Evolutionary conservation across 2,329 filamentous ascomycete genomes (phyloP).

Genomic region (Phaeoacremonium minimum): DNA sequence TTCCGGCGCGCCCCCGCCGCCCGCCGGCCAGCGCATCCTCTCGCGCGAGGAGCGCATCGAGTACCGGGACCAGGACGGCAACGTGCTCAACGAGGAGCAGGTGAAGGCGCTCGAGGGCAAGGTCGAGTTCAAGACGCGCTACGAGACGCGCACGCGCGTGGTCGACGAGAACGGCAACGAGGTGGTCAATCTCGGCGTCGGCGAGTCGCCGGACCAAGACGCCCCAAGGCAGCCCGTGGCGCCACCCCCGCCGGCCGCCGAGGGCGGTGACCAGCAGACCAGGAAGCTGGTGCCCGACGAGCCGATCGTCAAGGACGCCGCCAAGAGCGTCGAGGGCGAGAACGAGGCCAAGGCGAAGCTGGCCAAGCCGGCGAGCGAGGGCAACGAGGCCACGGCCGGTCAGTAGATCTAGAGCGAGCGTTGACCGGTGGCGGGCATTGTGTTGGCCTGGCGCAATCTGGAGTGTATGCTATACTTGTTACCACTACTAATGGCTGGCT

Average conservation of each 20-base stretch:
- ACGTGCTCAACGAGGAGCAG: constrained; percentile 77
- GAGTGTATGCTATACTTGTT: no score
- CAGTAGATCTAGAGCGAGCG: no score
- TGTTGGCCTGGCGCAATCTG: no score
- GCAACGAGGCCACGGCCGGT: constrained; percentile 48
- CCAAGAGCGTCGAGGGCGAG: constrained; percentile 55
- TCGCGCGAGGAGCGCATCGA: constrained; percentile 77
- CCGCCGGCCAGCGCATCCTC: constrained; percentile 41
- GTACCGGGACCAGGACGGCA: constrained; percentile 92
- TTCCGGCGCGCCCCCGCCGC: constrained; percentile 45
- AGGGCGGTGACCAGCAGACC: constrained; percentile 58
- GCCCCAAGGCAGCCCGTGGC: constrained; percentile 35
- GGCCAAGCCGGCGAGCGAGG: constrained; percentile 61
- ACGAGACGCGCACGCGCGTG: constrained; percentile 88
- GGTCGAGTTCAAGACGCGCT: constrained; percentile 91
- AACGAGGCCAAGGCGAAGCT: constrained; percentile 49
- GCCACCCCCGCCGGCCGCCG: constrained; percentile 56
- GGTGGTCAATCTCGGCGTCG: constrained; percentile 44
- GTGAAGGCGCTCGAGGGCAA: constrained; percentile 84
- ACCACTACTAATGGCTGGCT: no score
- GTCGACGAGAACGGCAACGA: constrained; percentile 79
- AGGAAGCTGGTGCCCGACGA: constrained; percentile 33
- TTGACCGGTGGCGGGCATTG: no score
- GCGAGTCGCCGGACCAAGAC: constrained; percentile 23
- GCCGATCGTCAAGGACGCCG: constrained; percentile 31